A percentile compares a stretch with the other conserved stretches of the same genome.
These are phyloP conservation scores for Thielaviopsis punctulata DNA, from an alignment of 2,329 filamentous ascomycete species.

Conservation along the genomic window DNA sequence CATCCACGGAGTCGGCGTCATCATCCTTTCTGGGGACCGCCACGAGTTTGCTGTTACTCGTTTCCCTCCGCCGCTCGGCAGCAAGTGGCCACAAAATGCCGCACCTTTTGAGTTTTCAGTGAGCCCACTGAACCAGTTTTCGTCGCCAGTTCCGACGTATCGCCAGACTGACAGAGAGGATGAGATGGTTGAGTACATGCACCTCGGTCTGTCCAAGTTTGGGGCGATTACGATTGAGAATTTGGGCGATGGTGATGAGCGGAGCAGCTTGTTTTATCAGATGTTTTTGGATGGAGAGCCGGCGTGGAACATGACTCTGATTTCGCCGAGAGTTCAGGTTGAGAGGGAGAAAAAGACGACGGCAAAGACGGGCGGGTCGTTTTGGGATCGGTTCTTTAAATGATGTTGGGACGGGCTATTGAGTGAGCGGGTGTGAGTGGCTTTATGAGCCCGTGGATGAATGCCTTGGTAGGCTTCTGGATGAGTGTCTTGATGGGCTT, in stretches of 20 bases:
- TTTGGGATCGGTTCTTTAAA: conserved; percentile 10
- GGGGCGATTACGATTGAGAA: conserved; percentile 65
- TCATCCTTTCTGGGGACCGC: conserved; percentile 79
- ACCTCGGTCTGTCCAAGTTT: conserved; percentile 78
- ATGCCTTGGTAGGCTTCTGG: too few relatives aligned
- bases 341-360: conserved; percentile 5
- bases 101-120: conserved; percentile 82
- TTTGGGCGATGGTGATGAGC: conserved; percentile 40
- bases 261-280: conserved; percentile 61
- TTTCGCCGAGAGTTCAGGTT: conserved; percentile 1
- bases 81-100: conserved; percentile 44
- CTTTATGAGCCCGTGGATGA: too few relatives aligned
- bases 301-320: conserved; percentile 48
- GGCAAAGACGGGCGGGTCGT: conserved; percentile 3
- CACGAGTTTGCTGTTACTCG: conserved; percentile 91
- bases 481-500: too few relatives aligned
- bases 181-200: conserved; percentile 69
- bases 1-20: conserved; percentile 55
- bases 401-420: too few relatives aligned
- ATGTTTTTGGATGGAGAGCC: conserved; percentile 70
- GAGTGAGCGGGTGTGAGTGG: too few relatives aligned
- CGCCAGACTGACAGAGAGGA: conserved; percentile 66
- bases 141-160: conserved; percentile 71
- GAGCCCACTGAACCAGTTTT: conserved; percentile 86
- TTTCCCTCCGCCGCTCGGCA: conserved; percentile 44